Base-by-base conservation (phyloP, 306 rosid genomes). In the Vicia sativa region DNA sequence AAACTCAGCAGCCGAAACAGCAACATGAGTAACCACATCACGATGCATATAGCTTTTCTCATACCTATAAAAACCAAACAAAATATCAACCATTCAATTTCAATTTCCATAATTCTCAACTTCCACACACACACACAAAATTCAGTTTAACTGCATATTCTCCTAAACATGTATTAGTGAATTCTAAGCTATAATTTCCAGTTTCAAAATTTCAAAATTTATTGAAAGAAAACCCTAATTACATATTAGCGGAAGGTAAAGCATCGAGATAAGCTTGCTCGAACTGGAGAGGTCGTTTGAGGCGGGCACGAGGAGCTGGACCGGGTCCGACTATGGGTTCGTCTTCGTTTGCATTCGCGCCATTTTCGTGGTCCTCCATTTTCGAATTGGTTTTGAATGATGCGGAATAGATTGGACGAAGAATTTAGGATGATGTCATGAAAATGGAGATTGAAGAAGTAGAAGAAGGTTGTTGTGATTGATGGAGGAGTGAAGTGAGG, bases 21-120 rank as follows among this genome's bases (percentile, higher is more conserved):
- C 96, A 48, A 90, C 97, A 82, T 93, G 99, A 0, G 96, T 93
- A 71, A 88, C 97, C 79, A 93, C 97, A 31, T 90, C 96, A 0
- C 97, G 90, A 64, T 93, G 99, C 99, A 93, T 93, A 70, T 90
- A 90, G 66, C 99, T 93, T 53, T 93, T 93, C 86, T 93, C 99
- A 25, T 93, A 93, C 99, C 99, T 93, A 75, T 4, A 25, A 55
- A 55, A 31, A 56, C 26, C 56, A 56, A 29, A 9, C 58, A 65
- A 43, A 43, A 41, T 48, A 23, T 65, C 73, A 60, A 70, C 39
- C 14, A 3, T 13, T n/a, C 7, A 21, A 34, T 19, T 56, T 13
- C 7, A 6, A 46, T 46, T 46, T 7, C 43, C 62, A 41, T 26
- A 50, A 25, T 54, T 38, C 16, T 44, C 65, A 68, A 7, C 9